Percentiles rank a stretch among this genome's conserved stretches.
Conservation (phyloP, 805 yeast species). For the Barnettozyma populi region DNA sequence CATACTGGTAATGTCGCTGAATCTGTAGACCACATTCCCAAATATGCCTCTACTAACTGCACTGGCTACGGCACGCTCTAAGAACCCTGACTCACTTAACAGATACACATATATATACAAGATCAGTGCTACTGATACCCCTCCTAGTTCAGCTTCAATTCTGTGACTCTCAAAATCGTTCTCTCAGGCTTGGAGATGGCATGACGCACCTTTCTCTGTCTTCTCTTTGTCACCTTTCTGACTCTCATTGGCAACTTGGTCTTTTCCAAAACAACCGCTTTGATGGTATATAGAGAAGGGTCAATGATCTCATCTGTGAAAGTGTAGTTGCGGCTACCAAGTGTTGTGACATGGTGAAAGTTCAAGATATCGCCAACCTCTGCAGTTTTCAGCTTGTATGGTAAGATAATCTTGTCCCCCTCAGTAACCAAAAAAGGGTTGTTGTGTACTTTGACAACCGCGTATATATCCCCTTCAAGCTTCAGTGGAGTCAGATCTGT, state of each 20-base stretch:
- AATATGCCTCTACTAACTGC: no score
- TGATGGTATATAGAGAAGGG: slow-evolving; percentile 49
- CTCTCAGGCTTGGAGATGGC: slow-evolving; percentile 61
- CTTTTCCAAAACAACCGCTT: slow-evolving; percentile 81
- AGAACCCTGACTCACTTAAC: not conserved
- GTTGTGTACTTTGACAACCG: slow-evolving; percentile 74
- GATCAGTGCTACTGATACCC: not conserved
- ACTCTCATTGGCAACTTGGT: slow-evolving; percentile 73
- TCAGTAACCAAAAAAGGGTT: slow-evolving; percentile 84
- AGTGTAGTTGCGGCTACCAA: slow-evolving; percentile 84
- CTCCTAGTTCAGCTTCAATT: slow-evolving; percentile 48
- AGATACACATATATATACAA: not conserved
- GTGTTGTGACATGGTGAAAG: slow-evolving; percentile 67
- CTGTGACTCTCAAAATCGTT: slow-evolving; percentile 73
- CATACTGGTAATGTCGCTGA: no score
- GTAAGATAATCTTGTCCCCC: slow-evolving; percentile 81
- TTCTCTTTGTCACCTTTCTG: slow-evolving; percentile 70
- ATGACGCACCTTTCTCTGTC: slow-evolving; percentile 71
- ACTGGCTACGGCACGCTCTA: not conserved
- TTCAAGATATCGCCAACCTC: slow-evolving; percentile 78
- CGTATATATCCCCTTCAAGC: slow-evolving; percentile 67
- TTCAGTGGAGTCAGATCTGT: slow-evolving; percentile 56
- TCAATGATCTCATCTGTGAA: slow-evolving; percentile 51
- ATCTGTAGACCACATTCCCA: not conserved
- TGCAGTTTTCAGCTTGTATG: slow-evolving; percentile 70